A percentile compares a stretch with the other conserved stretches of the same genome.
These are phyloP conservation scores for Cercospora zeina DNA, from an alignment of 2,329 filamentous ascomycete species.

Conservation along the genomic window DNA sequence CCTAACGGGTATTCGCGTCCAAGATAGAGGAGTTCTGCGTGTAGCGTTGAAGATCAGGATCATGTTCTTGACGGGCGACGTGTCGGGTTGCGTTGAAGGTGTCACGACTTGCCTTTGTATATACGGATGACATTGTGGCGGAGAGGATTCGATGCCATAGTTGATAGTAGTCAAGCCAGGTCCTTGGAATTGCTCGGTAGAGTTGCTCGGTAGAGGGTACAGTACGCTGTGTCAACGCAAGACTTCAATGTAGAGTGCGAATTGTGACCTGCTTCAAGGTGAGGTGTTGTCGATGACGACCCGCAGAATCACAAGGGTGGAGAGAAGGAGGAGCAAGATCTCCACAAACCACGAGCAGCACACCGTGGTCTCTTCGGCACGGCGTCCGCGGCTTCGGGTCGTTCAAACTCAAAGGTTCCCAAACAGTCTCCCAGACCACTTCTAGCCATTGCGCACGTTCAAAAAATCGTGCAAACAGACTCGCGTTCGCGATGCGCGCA, in stretches of 20 bases:
- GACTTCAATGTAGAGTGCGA: not conserved
- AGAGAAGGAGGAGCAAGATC: not conserved
- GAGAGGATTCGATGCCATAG: constrained; percentile 48
- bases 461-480: not conserved
- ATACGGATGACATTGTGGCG: constrained; percentile 77
- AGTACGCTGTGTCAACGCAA: not conserved
- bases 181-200: not conserved
- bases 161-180: not conserved
- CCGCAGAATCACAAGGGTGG: not conserved
- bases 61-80: not conserved
- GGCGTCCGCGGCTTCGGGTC: not conserved
- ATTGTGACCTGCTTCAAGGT: not conserved
- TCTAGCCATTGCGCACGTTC: constrained; percentile 1
- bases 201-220: not conserved
- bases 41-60: not conserved
- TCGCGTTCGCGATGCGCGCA: constrained; percentile 2
- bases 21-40: constrained; percentile 75
- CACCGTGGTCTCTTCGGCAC: constrained; percentile 5
- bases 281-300: constrained; percentile 6
- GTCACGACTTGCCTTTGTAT: constrained; percentile 70
- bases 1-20: constrained; percentile 86
- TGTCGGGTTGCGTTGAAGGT: not conserved
- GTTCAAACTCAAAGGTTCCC: not conserved
- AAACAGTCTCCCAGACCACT: not conserved
- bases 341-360: not conserved